A percentile compares a stretch with the other conserved stretches of the same genome.
Evolutionary conservation across 257 asterid species (phyloP).

Genomic region (Solanum etuberosum): DNA sequence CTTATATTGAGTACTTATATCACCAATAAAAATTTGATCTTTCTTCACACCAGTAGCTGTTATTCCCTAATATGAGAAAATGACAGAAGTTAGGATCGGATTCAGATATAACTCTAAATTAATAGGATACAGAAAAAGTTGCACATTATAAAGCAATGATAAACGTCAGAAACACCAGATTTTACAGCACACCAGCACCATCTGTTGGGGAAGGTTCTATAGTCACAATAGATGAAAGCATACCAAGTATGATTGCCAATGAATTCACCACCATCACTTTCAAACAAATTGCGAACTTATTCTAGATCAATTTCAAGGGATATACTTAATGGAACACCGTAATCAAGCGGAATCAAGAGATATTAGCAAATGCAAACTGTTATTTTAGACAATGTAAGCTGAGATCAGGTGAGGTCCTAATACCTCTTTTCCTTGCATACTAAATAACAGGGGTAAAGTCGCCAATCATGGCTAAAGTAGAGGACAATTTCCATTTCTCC

Average conservation of each 20-base stretch:
- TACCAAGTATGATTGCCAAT: not conserved
- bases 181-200: not conserved
- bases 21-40: conserved; percentile 68
- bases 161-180: not conserved
- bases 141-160: not conserved
- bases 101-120: not conserved
- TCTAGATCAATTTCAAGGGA: not conserved
- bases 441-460: not conserved
- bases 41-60: conserved; percentile 69
- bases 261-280: not conserved
- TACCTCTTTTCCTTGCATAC: not conserved
- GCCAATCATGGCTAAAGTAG: not conserved
- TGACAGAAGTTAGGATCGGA: not conserved
- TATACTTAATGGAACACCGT: not conserved
- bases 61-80: conserved; percentile 38
- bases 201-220: not conserved
- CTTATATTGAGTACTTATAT: conserved; percentile 54
- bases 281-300: not conserved
- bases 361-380: not conserved
- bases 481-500: not conserved
- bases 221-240: not conserved
- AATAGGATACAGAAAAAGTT: not conserved
- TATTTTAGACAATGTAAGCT: not conserved
- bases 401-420: not conserved
- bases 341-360: not conserved